Base-by-base conservation (phyloP, 2,329 filamentous ascomycete genomes). In the Talaromyces amestolkiae region DNA sequence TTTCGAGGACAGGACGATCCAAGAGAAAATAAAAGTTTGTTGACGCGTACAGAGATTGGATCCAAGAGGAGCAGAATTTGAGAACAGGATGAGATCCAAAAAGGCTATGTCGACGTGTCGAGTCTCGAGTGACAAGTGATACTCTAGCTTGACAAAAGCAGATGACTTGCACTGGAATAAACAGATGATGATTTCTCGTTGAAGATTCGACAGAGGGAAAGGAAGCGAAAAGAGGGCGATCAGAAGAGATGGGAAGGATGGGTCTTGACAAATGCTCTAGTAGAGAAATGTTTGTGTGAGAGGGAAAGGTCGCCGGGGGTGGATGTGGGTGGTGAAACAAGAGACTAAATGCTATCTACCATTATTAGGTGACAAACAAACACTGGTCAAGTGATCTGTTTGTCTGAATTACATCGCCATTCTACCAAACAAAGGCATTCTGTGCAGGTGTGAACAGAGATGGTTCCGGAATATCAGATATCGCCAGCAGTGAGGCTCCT, bases 391-490 rank as follows among this genome's bases (percentile, higher is more conserved):
- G 53, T 56, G 53, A 37, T 37, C 2, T 33, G 53, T 39, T 56
- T 39, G 53, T 56, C 33, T 27, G 31, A n/a, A 22, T 47, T 61
- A 33, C 45, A 22, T 3, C 17, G 51, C 17, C 8, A 5, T 41
- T 62, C 10, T 31, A 8, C 47, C 22, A 33, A 39, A 54, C 60
- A 62, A 62, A 62, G 60, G 22, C 17, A 31, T 43, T 62, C 24
- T 41, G 33, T n/a, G 19, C 49, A 22, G n/a, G 15, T 15, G 27
- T 22, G 47, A 54, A 31, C n/a, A 33, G 41, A 54, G 60, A 43
- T 27, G 47, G 13, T 43, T 62, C 60, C 60, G 60, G 60, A 62
- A 19, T 49, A 54, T 43, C 33, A 61, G 60, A 51, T n/a, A 35
- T 39, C 27, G 2, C 43, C 58, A 35, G 19, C 33, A 51, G 33